A percentile compares a stretch with the other conserved stretches of the same genome.
These are phyloP conservation scores for Stropharia rugosoannulata DNA, from an alignment of 768 basidiomycete genomes.

Conservation along the genomic window DNA sequence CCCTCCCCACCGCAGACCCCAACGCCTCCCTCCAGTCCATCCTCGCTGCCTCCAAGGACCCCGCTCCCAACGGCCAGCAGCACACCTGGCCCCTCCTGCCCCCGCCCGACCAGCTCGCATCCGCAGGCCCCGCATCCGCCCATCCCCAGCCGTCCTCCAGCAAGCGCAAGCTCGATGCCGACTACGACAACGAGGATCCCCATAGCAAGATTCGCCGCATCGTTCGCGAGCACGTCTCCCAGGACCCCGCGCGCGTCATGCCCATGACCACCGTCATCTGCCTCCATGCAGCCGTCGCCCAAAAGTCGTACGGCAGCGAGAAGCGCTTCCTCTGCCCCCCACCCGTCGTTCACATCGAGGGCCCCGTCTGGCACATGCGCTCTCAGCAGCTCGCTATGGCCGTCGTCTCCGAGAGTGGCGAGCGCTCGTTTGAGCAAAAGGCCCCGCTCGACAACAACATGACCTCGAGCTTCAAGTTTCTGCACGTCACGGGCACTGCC, in stretches of 20 bases:
- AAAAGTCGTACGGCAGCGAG: slow-evolving; percentile 96
- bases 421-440: slow-evolving; percentile 83
- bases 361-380: slow-evolving; percentile 83
- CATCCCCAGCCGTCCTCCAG: slow-evolving; percentile 39
- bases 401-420: slow-evolving; percentile 80
- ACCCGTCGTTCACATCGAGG: slow-evolving; percentile 90
- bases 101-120: slow-evolving; percentile 22
- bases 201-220: slow-evolving; percentile 84
- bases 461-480: slow-evolving; percentile 87
- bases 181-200: slow-evolving; percentile 58
- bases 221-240: slow-evolving; percentile 78
- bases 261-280: slow-evolving; percentile 92
- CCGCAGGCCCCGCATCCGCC: slow-evolving; percentile 4
- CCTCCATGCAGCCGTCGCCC: slow-evolving; percentile 89
- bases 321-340: slow-evolving; percentile 94
- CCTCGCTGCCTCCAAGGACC: slow-evolving; percentile 48
- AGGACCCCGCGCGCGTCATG: slow-evolving; percentile 72
- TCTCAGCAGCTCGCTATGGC: slow-evolving; percentile 82
- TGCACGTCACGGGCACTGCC: slow-evolving; percentile 85
- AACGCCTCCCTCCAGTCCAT: slow-evolving; percentile 51
- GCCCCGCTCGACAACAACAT: slow-evolving; percentile 81
- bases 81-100: slow-evolving; percentile 30
- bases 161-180: slow-evolving; percentile 74
- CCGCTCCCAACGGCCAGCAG: slow-evolving; percentile 38
- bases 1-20: slow-evolving; percentile 34